phyloP scores from a whole-genome alignment of 163 green algal genomes.

The Volvox carteri region DNA sequence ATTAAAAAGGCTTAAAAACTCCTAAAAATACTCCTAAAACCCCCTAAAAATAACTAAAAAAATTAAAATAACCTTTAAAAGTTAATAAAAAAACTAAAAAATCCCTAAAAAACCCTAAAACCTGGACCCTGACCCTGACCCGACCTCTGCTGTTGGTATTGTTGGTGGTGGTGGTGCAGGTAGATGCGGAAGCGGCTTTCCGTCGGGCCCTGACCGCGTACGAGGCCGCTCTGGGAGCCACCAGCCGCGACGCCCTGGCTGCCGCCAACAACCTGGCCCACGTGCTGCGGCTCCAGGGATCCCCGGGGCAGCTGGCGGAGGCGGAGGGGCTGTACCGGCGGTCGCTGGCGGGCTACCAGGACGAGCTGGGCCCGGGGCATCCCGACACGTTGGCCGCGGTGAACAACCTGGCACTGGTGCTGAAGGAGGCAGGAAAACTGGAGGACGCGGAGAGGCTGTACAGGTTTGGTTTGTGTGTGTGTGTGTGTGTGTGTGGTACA shows the following conservation, averaged over 20 bases:
- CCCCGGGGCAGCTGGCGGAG: constrained; percentile 4
- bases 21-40: no score
- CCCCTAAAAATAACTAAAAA: no score
- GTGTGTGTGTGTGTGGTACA: neutral
- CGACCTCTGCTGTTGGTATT: no score
- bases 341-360: constrained; percentile 23
- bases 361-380: constrained; percentile 8
- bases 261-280: constrained; percentile 38
- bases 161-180: no score
- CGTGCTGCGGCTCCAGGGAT: neutral
- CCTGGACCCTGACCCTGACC: no score
- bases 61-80: no score
- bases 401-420: constrained; percentile 46
- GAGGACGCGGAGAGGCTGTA: constrained; percentile 47
- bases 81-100: no score
- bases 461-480: neutral
- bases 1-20: no score
- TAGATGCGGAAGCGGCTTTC: constrained; percentile 4
- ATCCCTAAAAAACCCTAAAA: no score
- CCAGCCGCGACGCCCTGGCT: neutral
- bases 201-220: constrained; percentile 22
- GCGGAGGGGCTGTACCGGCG: constrained; percentile 39
- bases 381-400: constrained; percentile 10
- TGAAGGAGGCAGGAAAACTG: constrained; percentile 32
- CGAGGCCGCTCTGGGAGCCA: constrained; percentile 12